Percentiles rank a stretch among this genome's conserved stretches.
Evolutionary conservation across 345 rosid species (phyloP).

Genomic region (Cardamine chenopodiifolia): DNA sequence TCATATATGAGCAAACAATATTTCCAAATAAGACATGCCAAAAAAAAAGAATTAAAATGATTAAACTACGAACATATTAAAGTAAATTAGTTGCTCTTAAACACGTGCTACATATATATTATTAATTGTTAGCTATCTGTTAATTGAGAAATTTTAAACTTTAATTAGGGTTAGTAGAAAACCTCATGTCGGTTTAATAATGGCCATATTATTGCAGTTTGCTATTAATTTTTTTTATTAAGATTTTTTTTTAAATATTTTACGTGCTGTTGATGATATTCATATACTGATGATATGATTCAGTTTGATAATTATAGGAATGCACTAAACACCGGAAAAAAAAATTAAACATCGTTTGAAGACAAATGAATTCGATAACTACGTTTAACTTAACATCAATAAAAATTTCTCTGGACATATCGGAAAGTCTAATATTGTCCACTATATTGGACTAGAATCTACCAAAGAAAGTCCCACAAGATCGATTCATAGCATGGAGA

Average conservation of each 20-base stretch:
- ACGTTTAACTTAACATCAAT: constrained; percentile 23
- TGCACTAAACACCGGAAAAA: constrained; percentile 13
- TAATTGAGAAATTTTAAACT: background rate
- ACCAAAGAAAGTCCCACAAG: constrained; percentile 3
- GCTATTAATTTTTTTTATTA: background rate
- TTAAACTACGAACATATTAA: background rate
- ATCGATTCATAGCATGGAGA: background rate
- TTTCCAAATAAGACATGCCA: background rate
- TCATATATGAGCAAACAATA: background rate
- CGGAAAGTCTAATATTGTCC: constrained; percentile 9
- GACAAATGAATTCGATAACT: constrained; percentile 21
- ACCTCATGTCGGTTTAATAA: background rate
- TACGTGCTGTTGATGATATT: background rate
- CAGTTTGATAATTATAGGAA: background rate
- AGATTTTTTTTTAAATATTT: background rate
- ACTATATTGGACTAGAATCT: background rate
- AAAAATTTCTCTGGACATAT: background rate
- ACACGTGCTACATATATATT: background rate
- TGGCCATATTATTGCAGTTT: background rate
- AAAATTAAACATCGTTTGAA: constrained; percentile 4
- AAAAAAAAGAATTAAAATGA: background rate
- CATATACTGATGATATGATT: background rate
- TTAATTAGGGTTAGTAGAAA: background rate
- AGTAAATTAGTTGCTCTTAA: background rate
- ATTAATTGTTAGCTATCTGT: background rate